Base-by-base conservation (phyloP, 495 filamentous ascomycete species). In the Xylaria palmicola region DNA sequence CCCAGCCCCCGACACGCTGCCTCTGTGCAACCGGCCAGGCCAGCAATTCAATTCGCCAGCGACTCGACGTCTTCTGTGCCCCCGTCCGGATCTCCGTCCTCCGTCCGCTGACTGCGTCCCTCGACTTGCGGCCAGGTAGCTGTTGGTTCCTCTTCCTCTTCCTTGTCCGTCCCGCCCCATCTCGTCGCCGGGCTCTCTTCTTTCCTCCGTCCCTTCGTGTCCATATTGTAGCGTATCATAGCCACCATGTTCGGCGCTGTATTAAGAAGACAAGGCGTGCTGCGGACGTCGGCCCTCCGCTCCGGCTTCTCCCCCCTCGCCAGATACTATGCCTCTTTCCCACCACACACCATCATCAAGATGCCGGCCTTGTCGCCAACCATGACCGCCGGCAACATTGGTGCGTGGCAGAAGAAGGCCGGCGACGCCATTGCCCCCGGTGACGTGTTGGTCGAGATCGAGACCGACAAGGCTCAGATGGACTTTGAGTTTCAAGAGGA, bases 401-500 rank as follows among this genome's bases (percentile, higher is more conserved):
- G 95, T 62, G 83, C 89, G 53, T 99, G 95, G 95, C 90, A 97
- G 79, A 98, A 97, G 86, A 92, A 97, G 80, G 81, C 86, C 68
- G 95, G 95, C 72, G 95, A 99, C 74, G 69, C 78, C 54, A 87
- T 99, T 71, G 75, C 85, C 59, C 92, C 95, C 45, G 95, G 95
- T 71, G 95, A 99, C 77, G 93, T 98, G n/a, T 78, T 99, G 60
- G 95, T 98, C 29, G 95, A 99, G 82, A 98, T 99, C 72, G 95
- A 99, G 81, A 99, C 95, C 70, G 95, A 99, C 77, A 99, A 99
- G 83, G 95, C 95, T 41, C 95, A 99, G 77, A 99, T 99, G 95
- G 95, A 99, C 81, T 99, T 99, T 69, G 95, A 99, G 77, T 99
- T 95, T 76, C 95, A 99, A 77, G 94, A 99, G 65, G 94, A 99